phyloP scores from a whole-genome alignment of 345 rosid species.

The Murraya paniculata region DNA sequence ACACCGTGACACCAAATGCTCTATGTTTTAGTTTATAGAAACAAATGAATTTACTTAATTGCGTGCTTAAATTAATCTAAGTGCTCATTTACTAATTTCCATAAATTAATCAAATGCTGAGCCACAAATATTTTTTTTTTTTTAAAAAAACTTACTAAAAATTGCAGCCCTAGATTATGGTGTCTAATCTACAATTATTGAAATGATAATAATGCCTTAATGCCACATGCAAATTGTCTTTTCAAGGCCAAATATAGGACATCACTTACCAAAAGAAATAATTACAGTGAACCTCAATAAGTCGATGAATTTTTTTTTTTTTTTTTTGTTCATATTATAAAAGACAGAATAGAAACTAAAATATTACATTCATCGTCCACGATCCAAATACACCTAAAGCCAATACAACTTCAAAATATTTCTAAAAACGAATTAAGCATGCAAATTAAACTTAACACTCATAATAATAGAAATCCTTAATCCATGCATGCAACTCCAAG shows the following conservation, averaged over 20 bases:
- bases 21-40: not conserved
- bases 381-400: no score
- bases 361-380: not conserved
- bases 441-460: not conserved
- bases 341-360: no score
- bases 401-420: not conserved
- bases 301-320: not conserved
- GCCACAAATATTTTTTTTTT: no score
- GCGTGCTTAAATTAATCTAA: not conserved
- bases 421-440: not conserved
- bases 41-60: not conserved
- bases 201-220: not conserved
- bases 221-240: not conserved
- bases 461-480: not conserved
- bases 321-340: not conserved
- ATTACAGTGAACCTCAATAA: not conserved
- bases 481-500: not conserved
- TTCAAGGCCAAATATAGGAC: not conserved
- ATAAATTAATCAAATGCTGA: not conserved
- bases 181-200: conserved; percentile 12
- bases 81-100: not conserved
- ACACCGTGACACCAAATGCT: not conserved
- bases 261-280: not conserved
- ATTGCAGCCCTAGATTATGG: not conserved
- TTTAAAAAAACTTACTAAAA: not conserved